A percentile compares a stretch with the other conserved stretches of the same genome.
phyloP scores from a whole-genome alignment of 768 basidiomycete species.

The Auricularia heimuer region DNA sequence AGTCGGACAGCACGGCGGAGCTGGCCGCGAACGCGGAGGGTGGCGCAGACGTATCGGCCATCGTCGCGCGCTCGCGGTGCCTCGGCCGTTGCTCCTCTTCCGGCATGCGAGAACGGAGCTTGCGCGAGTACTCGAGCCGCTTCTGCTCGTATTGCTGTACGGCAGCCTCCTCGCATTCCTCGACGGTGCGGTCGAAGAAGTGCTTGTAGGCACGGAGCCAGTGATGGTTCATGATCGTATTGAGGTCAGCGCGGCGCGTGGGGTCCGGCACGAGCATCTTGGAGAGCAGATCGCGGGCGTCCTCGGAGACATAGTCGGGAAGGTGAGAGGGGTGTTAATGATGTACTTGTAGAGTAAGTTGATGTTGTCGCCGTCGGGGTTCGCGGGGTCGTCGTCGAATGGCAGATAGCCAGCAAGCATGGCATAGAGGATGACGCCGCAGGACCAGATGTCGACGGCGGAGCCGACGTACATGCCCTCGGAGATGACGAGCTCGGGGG shows the following conservation, averaged over 20 bases:
- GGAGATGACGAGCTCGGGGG: constrained; percentile 94
- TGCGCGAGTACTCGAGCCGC: constrained; percentile 67
- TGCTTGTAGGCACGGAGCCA: constrained; percentile 67
- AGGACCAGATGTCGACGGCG: constrained; percentile 97
- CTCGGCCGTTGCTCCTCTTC: constrained; percentile 8
- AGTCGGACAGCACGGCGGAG: not conserved
- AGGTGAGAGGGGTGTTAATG: constrained; percentile 90
- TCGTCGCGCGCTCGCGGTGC: constrained; percentile 26
- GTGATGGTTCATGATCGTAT: constrained; percentile 73
- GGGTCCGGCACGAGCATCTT: constrained; percentile 96
- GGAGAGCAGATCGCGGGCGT: constrained; percentile 73
- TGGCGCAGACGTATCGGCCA: not conserved
- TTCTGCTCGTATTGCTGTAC: constrained; percentile 82
- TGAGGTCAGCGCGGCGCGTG: constrained; percentile 61
- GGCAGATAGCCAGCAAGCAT: constrained; percentile 98
- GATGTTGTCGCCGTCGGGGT: constrained; percentile 99
- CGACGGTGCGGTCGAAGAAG: constrained; percentile 60
- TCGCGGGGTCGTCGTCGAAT: constrained; percentile 97
- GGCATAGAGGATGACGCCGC: constrained; percentile 91
- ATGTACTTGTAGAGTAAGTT: constrained; percentile 98
- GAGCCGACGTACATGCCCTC: constrained; percentile 96
- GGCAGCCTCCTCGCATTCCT: constrained; percentile 69
- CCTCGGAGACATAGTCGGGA: constrained; percentile 86
- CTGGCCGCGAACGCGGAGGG: not conserved
- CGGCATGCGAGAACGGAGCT: constrained; percentile 40